Percentiles rank a stretch among this genome's conserved stretches.
phyloP scores from a whole-genome alignment of 2,329 filamentous ascomycete species.

The Neonectria faginata region DNA sequence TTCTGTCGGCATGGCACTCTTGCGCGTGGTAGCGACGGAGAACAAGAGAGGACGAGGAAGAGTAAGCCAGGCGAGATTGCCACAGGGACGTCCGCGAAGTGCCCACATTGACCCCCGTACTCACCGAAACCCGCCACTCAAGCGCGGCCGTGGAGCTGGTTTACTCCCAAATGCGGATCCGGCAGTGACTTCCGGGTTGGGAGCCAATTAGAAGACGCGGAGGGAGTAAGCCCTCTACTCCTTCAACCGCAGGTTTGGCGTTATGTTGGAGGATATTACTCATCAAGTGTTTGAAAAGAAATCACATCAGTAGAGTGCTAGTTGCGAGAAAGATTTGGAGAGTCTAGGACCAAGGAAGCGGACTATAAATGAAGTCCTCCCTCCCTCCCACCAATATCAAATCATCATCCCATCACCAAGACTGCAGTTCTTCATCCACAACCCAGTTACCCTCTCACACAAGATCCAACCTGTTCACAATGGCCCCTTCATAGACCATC shows the following conservation, averaged over 20 bases:
- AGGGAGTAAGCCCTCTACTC: constrained; percentile 6
- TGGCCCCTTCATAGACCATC: constrained; percentile 48
- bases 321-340: too few relatives aligned
- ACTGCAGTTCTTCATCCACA: background rate
- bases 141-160: constrained; percentile 12
- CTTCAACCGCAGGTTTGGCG: background rate
- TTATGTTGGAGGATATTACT: background rate
- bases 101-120: background rate
- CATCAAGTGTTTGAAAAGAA: background rate
- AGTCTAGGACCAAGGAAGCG: background rate
- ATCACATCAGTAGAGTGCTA: background rate
- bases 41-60: background rate
- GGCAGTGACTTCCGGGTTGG: constrained; percentile 39
- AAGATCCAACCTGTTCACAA: background rate
- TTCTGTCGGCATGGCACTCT: background rate
- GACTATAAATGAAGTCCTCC: background rate
- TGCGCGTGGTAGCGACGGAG: background rate
- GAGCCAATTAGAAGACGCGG: constrained; percentile 28
- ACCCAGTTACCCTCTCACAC: background rate
- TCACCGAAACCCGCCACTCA: constrained; percentile 3
- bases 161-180: constrained; percentile 6
- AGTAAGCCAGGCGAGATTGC: background rate
- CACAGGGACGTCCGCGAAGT: background rate
- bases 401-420: background rate
- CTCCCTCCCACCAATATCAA: background rate